Percentiles rank a stretch among this genome's conserved stretches.
These are phyloP conservation scores for Raphanus sativus DNA, from an alignment of 345 rosid genomes.

Conservation along the genomic window DNA sequence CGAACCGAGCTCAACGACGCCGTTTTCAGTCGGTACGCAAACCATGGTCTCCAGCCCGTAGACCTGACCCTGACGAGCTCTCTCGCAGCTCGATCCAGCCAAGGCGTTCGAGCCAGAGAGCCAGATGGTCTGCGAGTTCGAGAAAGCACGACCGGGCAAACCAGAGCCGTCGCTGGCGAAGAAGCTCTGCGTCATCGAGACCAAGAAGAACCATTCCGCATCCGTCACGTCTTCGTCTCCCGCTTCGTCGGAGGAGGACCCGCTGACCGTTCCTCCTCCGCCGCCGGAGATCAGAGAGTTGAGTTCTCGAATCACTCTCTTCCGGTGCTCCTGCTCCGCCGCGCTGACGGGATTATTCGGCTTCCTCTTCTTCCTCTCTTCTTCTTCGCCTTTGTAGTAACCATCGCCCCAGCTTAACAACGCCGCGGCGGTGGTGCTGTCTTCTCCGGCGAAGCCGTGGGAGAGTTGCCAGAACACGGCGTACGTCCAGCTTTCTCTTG, in stretches of 20 bases:
- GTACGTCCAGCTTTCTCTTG: conserved; percentile 82
- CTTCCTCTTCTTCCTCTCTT: conserved; percentile 47
- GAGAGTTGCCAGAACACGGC: conserved; percentile 98
- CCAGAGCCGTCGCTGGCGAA: conserved; percentile 66
- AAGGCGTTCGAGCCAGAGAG: conserved; percentile 64
- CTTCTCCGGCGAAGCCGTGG: conserved; percentile 60
- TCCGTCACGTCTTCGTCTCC: conserved; percentile 95
- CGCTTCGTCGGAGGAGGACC: conserved; percentile 40
- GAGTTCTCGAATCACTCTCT: conserved; percentile 79
- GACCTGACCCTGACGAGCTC: conserved; percentile 73
- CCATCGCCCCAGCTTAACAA: conserved; percentile 95
- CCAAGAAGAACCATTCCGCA: conserved; percentile 94
- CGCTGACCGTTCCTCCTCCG: conserved; percentile 10
- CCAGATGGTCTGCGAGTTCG: conserved; percentile 66
- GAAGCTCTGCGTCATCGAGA: conserved; percentile 89
- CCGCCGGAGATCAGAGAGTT: conserved; percentile 84
- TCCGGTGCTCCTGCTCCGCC: conserved; percentile 87
- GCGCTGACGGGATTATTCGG: conserved; percentile 33
- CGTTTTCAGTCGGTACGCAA: conserved; percentile 69
- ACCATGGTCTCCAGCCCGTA: conserved; percentile 86
- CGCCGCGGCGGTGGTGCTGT: conserved; percentile 23
- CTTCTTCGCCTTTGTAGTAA: conserved; percentile 87
- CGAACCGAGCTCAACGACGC: conserved; percentile 93
- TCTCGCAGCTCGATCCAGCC: conserved; percentile 61
- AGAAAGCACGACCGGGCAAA: conserved; percentile 68